Evolutionary conservation across 2,329 filamentous ascomycete species (phyloP), one percentile per base, ranked within the genome.

Genomic region (Iodosphaeria phyllophila): DNA sequence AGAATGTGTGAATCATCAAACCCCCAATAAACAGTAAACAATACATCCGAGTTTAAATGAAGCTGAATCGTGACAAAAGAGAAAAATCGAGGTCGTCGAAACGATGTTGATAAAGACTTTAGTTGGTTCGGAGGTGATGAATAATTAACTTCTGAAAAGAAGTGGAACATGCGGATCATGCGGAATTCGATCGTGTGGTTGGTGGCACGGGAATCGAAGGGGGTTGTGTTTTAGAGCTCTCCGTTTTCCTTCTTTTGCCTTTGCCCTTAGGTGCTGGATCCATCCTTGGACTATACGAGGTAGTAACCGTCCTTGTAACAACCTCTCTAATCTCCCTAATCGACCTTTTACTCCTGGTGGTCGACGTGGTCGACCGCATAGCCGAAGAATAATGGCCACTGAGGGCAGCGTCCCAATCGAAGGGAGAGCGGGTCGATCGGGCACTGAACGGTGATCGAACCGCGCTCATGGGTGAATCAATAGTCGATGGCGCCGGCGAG

Each of bases 261-360:
- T 93, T 95, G 35, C 84, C 84, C 49, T 84, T 84, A 6, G 62
- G 86, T 18, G 84, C 82, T 13, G 84, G 79, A 35, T 83, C 78
- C 55, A 95, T 79, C 35, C 74, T 62, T 32, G 71, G 76, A 46
- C 79, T 92, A 51, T 91, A 92, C n/a, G n/a, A n/a, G n/a, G n/a
- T n/a, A 20, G 80, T 92, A 30, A 92, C 79, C 10, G 83, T 93
- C 37, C 83, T 67, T n/a, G 84, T 93, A 26, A 93, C 78, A 4
- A 93, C 82, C 48, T 93, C 83, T 27, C 80, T 63, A 30, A 93
- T 82, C 42, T 75, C 64, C 31, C 73, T 66, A 28, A 73, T 58
- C 38, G 60, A 72, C 16, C 71, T 70, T 35, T 61, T 64, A 9
- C n/a, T 18, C 15, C 11, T 14, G 6, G 25, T 16, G 5, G 20